Percentiles rank a stretch among this genome's conserved stretches.
Evolutionary conservation across 192 early-diverging fungal species (phyloP).

Genomic region (Obelidium mucronatum): DNA sequence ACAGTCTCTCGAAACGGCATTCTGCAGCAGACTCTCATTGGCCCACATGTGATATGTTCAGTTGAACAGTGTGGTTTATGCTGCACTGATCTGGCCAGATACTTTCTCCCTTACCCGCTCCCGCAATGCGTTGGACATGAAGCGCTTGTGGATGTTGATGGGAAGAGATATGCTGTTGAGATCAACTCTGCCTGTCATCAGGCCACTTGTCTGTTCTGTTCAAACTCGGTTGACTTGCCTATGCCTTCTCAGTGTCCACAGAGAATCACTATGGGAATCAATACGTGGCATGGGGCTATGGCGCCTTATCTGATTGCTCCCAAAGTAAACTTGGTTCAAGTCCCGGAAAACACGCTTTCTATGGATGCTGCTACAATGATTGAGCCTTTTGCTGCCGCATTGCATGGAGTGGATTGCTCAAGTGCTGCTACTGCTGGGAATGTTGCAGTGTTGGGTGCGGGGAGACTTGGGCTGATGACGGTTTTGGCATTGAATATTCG

Average conservation of each 20-base stretch:
- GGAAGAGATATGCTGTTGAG: constrained; percentile 15
- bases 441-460: constrained; percentile 19
- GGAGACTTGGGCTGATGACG: constrained; percentile 25
- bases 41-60: not conserved
- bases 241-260: constrained; percentile 31
- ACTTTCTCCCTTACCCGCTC: constrained; percentile 31
- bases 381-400: constrained; percentile 37
- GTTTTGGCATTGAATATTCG: constrained; percentile 11
- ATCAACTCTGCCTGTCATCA: constrained; percentile 26
- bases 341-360: constrained; percentile 11
- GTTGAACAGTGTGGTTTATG: constrained; percentile 22
- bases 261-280: constrained; percentile 37
- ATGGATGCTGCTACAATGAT: not conserved
- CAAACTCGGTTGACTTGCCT: not conserved
- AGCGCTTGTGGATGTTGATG: constrained; percentile 6
- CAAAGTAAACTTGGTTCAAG: constrained; percentile 10
- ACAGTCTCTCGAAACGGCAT: not conserved
- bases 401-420: constrained; percentile 18
- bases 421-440: not conserved
- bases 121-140: constrained; percentile 38
- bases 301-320: constrained; percentile 24
- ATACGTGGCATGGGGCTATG: constrained; percentile 33
- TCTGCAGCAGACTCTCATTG: not conserved
- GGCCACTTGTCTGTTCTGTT: not conserved
- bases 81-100: constrained; percentile 30